Base-by-base conservation (phyloP, 2,329 filamentous ascomycete species). In the Pestalotiopsis sp. region DNA sequence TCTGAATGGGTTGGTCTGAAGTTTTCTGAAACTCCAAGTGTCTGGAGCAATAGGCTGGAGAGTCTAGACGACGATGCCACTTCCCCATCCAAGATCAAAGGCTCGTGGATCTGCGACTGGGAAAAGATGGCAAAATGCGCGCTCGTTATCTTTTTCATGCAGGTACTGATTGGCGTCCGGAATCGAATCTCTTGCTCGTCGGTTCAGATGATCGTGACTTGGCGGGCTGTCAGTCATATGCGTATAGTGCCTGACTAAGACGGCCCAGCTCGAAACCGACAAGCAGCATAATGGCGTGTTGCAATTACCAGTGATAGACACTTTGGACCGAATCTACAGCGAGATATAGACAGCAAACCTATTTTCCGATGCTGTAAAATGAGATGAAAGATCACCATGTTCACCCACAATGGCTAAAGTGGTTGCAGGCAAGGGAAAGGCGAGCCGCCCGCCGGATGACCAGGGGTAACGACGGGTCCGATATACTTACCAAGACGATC, bases 1-100 rank as follows among this genome's bases (percentile, higher is more conserved):
- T 45, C 45, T 27, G 41, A n/a, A 49, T 17, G 63, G 12, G 41
- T 6, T 49, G 63, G 57, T 66, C 63, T 66, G 63, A 66, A 31
- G 39, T 25, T 36, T 36, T 58, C 23, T 66, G 64, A 66, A 66
- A 66, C 64, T 23, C 27, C 52, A 66, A 66, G 23, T 61, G 64
- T 66, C 64, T 41, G 52, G 57, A 66, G 39, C 45, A 60, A 11
- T 56, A 52, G 36, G 23, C 39, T 20, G 41, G 23, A 59, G n/a
- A 36, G 59, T 36, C 59, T 41, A 39, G 59, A 58, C 63, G 17
- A 66, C 25, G 41, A 57, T 52, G 9, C n/a, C 13, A 57, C 49
- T 52, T 66, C 36, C 38, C 57, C 23, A 60, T n/a, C 60, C 56
- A 23, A 61, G 41, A 9, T 38, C n/a, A 36, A 9, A 14, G 6